Evolutionary conservation across 352 stramenopile species (phyloP).

Genomic region (Pythium aristosporum): DNA sequence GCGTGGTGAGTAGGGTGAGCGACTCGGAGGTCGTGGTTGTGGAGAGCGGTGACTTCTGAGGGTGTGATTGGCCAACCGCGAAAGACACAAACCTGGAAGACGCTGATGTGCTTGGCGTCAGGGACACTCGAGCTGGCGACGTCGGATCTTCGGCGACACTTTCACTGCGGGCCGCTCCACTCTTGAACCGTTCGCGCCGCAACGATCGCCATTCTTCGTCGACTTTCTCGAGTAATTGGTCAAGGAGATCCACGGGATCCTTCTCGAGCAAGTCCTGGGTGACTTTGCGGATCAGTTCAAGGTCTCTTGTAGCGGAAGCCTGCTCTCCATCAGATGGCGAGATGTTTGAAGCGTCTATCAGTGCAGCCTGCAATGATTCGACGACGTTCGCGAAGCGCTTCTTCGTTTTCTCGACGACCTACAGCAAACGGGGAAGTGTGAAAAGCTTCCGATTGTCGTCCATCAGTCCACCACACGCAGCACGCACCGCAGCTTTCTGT

Average conservation of each 20-base stretch:
- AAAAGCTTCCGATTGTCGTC: neutral
- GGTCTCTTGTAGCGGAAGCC: slow-evolving; percentile 12
- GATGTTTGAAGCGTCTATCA: neutral
- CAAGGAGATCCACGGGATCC: slow-evolving; percentile 47
- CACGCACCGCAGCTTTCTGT: slow-evolving; percentile 40
- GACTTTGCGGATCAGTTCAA: slow-evolving; percentile 38
- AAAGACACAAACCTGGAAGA: slow-evolving; percentile 50
- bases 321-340: neutral
- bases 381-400: slow-evolving; percentile 26
- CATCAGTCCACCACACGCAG: neutral
- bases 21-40: slow-evolving; percentile 11
- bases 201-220: slow-evolving; percentile 41
- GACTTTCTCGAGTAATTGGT: slow-evolving; percentile 38
- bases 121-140: slow-evolving; percentile 24
- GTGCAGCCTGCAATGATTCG: neutral
- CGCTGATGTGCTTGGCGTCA: slow-evolving; percentile 15
- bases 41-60: neutral
- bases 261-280: slow-evolving; percentile 43
- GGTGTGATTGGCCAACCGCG: slow-evolving; percentile 37
- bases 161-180: slow-evolving; percentile 20
- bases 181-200: slow-evolving; percentile 37
- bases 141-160: slow-evolving; percentile 30
- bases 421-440: neutral
- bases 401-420: slow-evolving; percentile 46
- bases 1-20: slow-evolving; percentile 26